Evolutionary conservation across 2,329 filamentous ascomycete species (phyloP), one percentile per base, ranked within the genome.

Genomic region (Leptosphaerulina australis): DNA sequence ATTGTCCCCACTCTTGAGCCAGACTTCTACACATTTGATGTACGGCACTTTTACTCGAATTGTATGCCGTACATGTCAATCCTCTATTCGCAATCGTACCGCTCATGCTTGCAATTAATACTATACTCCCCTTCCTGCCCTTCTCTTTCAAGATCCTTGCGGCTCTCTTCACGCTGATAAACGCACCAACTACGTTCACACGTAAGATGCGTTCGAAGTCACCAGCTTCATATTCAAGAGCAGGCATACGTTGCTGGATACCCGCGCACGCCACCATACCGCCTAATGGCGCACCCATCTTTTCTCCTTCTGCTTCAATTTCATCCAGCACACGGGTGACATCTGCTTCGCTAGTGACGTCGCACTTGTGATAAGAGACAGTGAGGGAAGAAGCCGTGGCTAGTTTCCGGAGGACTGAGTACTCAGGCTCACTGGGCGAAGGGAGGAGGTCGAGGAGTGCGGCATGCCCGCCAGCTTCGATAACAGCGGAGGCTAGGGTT

Each of bases 71-170:
- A 3, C 72, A 76, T 18, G 74, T 68, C 29, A 78, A 69, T 1
- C 72, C 74, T 40, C 59, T 63, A 41, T 74, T 74, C 8, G 63
- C 64, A 8, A 70, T 58, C 29, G 66, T 62, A 0, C 68, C 72
- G 14, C 64, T 70, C 60, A 75, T 75, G 47, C 68, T 71, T 3
- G 71, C 73, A 12, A 75, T 69, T 4, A 44, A 18, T 4, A 39
- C 28, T 1, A 30, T 22, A 14, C 44, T 41, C 2, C 30, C 44
- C n/a, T n/a, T 10, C 17, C 30, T 68, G 6, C 74, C 70, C 21
- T 83, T 77, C 40, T 80, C 79, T 17, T 85, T 76, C 81, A 89
- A 85, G 70, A 70, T 64, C 8, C 59, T 59, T 1, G 69, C 69
- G 11, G 62, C 65, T 20, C 63, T 59, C 55, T 71, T 71, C 2